Conservation (phyloP, 2,329 filamentous ascomycete genomes). For the Aspergillus aculeatinus region DNA sequence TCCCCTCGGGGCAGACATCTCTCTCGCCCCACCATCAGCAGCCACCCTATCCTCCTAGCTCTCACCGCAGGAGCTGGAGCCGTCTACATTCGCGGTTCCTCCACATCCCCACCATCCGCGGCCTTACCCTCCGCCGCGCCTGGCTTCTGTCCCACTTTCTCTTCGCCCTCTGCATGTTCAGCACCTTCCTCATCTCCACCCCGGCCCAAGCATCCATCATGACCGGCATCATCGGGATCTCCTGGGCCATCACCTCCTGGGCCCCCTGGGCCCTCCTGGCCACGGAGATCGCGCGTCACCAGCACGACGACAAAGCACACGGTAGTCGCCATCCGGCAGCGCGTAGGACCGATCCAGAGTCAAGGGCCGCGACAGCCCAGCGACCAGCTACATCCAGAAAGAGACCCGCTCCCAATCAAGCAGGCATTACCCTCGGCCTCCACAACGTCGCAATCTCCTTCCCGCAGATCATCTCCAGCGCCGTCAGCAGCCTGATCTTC, state of each 20-base stretch:
- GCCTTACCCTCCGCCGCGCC: constrained; percentile 69
- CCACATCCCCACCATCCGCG: neutral
- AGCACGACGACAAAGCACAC: neutral
- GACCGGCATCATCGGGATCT: constrained; percentile 76
- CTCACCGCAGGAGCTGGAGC: neutral
- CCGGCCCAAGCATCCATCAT: constrained; percentile 69
- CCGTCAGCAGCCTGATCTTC: constrained; percentile 7
- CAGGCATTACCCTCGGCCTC: constrained; percentile 3
- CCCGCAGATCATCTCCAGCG: constrained; percentile 7
- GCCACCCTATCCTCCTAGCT: neutral
- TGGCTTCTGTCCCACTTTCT: constrained; percentile 80
- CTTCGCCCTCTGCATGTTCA: constrained; percentile 74
- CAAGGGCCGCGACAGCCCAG: neutral
- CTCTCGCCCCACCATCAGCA: neutral
- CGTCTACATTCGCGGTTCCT: neutral
- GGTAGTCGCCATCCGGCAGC: no score
- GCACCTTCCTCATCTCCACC: constrained; percentile 70
- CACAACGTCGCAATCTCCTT: constrained; percentile 9
- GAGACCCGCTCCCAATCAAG: neutral
- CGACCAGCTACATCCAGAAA: neutral
- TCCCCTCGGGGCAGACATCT: constrained; percentile 63
- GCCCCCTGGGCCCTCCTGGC: constrained; percentile 90
- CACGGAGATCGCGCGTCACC: constrained; percentile 54
- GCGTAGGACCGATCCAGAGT: neutral
- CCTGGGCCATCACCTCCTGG: constrained; percentile 88